These are phyloP conservation scores for Dioscorea dumetorum DNA, from an alignment of 106 monocot genomes.

Conservation along the genomic window DNA sequence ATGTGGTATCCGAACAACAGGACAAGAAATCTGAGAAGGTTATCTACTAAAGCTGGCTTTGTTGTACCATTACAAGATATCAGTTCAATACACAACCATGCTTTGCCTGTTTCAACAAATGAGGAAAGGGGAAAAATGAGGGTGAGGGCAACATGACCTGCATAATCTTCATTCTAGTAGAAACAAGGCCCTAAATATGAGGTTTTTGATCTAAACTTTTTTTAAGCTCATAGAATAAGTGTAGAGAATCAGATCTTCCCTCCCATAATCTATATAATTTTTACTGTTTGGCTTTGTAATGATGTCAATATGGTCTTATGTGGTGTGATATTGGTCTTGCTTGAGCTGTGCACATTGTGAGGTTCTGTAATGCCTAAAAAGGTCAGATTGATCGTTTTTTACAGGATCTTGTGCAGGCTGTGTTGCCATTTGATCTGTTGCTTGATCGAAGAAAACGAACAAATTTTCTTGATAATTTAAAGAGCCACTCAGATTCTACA, in stretches of 20 bases:
- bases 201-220: not conserved
- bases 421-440: conserved; percentile 93
- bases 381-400: conserved; percentile 4
- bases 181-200: not conserved
- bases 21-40: conserved; percentile 41
- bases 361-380: no score
- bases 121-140: conserved; percentile 34
- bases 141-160: conserved; percentile 28
- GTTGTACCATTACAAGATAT: conserved; percentile 18
- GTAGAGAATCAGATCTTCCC: no score
- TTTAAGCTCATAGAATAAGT: no score
- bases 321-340: no score
- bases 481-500: conserved; percentile 21
- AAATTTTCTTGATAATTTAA: conserved; percentile 46
- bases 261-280: no score
- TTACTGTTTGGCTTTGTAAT: no score
- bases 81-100: conserved; percentile 17
- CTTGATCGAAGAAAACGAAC: conserved; percentile 71
- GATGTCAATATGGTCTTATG: no score
- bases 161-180: not conserved
- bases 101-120: conserved; percentile 15
- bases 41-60: conserved; percentile 32
- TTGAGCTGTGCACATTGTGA: no score
- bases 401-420: conserved; percentile 85
- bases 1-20: conserved; percentile 67